A percentile compares a stretch with the other conserved stretches of the same genome.
Evolutionary conservation across 2,329 filamentous ascomycete genomes (phyloP).

Genomic region (Pyrenochaeta sp.): DNA sequence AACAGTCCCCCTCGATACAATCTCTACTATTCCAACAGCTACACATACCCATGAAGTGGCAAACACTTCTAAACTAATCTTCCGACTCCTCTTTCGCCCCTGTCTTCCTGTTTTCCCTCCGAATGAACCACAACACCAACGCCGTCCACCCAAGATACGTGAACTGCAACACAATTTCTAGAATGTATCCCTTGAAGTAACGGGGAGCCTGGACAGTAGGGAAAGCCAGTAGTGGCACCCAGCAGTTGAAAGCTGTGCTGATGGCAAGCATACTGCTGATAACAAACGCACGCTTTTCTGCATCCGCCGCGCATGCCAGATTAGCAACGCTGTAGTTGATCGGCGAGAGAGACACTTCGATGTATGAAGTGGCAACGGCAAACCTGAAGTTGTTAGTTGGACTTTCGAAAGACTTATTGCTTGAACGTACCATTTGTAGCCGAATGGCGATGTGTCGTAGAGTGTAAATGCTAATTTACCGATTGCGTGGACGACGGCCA

Average conservation of each 20-base stretch:
- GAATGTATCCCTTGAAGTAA: background rate
- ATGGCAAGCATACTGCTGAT: background rate
- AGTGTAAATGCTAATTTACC: background rate
- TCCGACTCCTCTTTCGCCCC: no score
- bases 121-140: background rate
- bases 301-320: background rate
- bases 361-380: background rate
- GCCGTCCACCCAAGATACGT: background rate
- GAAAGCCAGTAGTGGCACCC: background rate
- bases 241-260: background rate
- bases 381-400: background rate
- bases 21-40: no score
- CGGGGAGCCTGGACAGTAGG: background rate
- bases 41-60: no score
- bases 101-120: background rate
- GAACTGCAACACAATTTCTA: background rate
- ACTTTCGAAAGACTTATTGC: no score
- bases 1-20: no score
- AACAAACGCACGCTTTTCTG: background rate
- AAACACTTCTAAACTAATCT: no score
- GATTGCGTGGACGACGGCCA: background rate
- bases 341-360: background rate
- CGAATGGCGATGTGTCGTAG: background rate
- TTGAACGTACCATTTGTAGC: background rate
- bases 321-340: background rate